Evolutionary conservation across 192 early-diverging fungal species (phyloP), one percentile per base, ranked within the genome.

Genomic region (Podila verticillata): DNA sequence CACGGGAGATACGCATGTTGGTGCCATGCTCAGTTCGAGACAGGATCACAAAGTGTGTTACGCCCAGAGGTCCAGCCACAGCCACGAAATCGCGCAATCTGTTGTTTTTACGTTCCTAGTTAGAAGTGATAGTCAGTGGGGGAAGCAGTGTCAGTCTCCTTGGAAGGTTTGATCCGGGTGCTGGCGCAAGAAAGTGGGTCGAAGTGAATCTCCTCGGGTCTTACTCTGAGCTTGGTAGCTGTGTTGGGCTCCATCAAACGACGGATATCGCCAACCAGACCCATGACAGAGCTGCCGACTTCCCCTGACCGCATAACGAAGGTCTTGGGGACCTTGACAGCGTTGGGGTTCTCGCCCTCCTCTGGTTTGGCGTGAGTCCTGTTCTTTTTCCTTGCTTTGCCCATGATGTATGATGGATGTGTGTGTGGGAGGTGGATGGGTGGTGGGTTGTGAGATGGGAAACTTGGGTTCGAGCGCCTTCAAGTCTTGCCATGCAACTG

Each of bases 171-270:
- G n/a, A n/a, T n/a, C n/a, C n/a, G n/a, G n/a, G n/a, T n/a, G n/a
- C n/a, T n/a, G n/a, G n/a, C n/a, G n/a, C n/a, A n/a, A n/a, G n/a
- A n/a, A n/a, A n/a, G n/a, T n/a, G n/a, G n/a, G n/a, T n/a, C n/a
- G n/a, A n/a, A n/a, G 85, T 88, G 29, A 87, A 78, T 67, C 85
- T 92, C 65, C 89, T 88, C 56, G 84, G 67, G 82, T 17, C 90
- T 73, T 87, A 94, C 95, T 84, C 86, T 89, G 49, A 99, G 89
- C 63, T 91, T 91, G 15, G 85, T 83, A 5, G 98, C 98, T 24
- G 98, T 99, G 84, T 98, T 93, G 17, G 98, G 98, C 84, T 98
- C 95, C 93, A 99, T 95, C 34, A 95, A 87, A 54, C 83, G 87
- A 32, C 98, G 91, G 39, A 96, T 84, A 82, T 99, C 96, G 39